Percentiles rank a stretch among this genome's conserved stretches.
These are phyloP conservation scores for Gomphus bonarii DNA, from an alignment of 1,284 basidiomycete species.

Conservation along the genomic window DNA sequence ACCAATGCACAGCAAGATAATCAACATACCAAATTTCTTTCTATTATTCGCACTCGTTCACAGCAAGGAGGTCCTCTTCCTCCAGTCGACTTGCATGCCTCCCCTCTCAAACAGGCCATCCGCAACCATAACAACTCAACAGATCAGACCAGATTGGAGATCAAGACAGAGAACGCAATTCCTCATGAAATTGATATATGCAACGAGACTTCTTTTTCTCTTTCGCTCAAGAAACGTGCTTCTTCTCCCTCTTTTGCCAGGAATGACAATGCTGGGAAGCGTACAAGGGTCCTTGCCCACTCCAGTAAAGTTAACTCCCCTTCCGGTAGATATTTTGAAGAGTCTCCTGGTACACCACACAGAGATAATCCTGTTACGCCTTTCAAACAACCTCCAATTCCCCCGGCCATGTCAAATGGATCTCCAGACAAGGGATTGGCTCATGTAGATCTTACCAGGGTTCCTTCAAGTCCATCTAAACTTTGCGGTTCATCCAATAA, in stretches of 20 bases:
- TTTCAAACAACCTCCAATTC: neutral
- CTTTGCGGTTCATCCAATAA: neutral
- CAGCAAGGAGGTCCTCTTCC: slow-evolving; percentile 6
- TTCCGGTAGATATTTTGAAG: neutral
- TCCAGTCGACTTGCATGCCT: slow-evolving; percentile 4
- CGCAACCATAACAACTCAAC: slow-evolving; percentile 1
- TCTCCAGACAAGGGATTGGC: neutral
- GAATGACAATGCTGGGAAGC: neutral
- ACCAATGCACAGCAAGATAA: neutral
- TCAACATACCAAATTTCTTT: neutral
- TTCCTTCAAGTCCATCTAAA: slow-evolving; percentile 2
- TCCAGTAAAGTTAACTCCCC: neutral
- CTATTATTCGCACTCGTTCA: slow-evolving; percentile 9
- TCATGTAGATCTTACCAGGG: slow-evolving; percentile 2
- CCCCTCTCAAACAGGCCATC: slow-evolving; percentile 6
- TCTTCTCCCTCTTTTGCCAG: slow-evolving; percentile 3
- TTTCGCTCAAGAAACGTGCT: slow-evolving; percentile 1
- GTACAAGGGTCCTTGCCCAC: neutral
- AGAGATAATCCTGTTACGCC: neutral
- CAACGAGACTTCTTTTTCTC: neutral
- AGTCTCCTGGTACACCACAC: neutral
- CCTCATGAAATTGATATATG: neutral
- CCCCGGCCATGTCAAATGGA: neutral
- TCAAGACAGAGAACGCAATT: neutral
- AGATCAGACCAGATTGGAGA: neutral